phyloP scores from a whole-genome alignment of 2,329 filamentous ascomycete genomes.

The Balansia obtecta region DNA sequence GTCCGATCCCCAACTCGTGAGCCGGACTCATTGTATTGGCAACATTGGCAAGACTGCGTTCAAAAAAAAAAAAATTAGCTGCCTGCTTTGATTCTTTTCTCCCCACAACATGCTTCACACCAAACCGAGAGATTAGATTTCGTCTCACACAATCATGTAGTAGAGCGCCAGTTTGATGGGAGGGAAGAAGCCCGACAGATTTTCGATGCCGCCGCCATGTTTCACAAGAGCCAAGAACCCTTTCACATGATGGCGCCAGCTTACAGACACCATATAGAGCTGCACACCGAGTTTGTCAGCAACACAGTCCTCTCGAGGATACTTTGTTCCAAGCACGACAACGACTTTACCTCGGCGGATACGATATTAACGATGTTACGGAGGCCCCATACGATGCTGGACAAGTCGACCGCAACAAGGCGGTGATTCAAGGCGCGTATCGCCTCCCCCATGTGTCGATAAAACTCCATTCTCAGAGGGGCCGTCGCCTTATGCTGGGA shows the following conservation, averaged over 20 bases:
- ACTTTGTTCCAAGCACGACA: too few relatives aligned
- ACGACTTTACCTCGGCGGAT: background rate
- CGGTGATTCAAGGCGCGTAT: background rate
- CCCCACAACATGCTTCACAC: too few relatives aligned
- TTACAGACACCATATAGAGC: background rate
- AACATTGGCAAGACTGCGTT: background rate
- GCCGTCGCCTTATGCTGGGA: background rate
- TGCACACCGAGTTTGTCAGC: background rate
- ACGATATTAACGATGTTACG: conserved; percentile 1
- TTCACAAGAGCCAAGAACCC: conserved; percentile 1
- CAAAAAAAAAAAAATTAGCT: too few relatives aligned
- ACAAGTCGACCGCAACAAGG: background rate
- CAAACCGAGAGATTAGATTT: background rate
- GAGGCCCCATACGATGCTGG: background rate
- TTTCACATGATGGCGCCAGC: background rate
- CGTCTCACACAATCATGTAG: background rate
- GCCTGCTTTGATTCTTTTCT: too few relatives aligned
- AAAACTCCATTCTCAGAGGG: background rate
- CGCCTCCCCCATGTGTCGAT: background rate
- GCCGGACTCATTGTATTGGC: background rate
- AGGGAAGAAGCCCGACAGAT: background rate
- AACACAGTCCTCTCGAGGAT: background rate
- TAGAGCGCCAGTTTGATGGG: background rate
- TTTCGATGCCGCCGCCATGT: background rate
- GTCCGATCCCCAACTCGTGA: background rate